These are phyloP conservation scores for Heliamphora exappendiculata DNA, from an alignment of 148 eudicot genomes.

Conservation along the genomic window DNA sequence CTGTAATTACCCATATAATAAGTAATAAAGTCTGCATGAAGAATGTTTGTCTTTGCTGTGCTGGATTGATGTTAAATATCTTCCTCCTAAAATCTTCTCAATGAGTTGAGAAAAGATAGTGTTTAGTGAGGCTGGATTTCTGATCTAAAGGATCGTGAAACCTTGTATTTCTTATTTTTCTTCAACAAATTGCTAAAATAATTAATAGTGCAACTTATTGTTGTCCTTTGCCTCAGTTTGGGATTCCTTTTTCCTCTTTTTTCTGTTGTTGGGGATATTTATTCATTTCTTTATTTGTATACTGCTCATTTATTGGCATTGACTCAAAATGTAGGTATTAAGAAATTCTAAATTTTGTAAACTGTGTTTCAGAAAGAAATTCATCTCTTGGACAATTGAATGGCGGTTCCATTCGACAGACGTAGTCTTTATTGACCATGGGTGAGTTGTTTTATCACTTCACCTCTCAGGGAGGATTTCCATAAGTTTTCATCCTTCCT, in stretches of 20 bases:
- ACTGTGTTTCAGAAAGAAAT: slow-evolving; percentile 48
- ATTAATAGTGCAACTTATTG: neutral
- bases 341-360: neutral
- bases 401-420: slow-evolving; percentile 93
- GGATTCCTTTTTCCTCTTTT: neutral
- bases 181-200: neutral
- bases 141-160: neutral
- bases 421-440: slow-evolving; percentile 68
- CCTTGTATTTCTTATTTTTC: neutral
- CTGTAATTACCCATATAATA: too few species aligned
- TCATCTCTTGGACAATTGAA: slow-evolving; percentile 84
- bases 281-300: neutral
- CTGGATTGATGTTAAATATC: neutral
- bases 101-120: neutral
- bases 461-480: neutral
- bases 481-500: neutral
- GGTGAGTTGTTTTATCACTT: slow-evolving; percentile 41
- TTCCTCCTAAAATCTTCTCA: neutral
- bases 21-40: too few species aligned
- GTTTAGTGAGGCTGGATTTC: neutral
- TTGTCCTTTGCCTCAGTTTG: neutral
- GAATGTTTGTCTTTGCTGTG: neutral
- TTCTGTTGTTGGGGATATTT: neutral
- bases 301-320: too few species aligned
- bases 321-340: neutral